Evolutionary conservation across 2,329 filamentous ascomycete species (phyloP).

Genomic region (Fusarium domesticum): DNA sequence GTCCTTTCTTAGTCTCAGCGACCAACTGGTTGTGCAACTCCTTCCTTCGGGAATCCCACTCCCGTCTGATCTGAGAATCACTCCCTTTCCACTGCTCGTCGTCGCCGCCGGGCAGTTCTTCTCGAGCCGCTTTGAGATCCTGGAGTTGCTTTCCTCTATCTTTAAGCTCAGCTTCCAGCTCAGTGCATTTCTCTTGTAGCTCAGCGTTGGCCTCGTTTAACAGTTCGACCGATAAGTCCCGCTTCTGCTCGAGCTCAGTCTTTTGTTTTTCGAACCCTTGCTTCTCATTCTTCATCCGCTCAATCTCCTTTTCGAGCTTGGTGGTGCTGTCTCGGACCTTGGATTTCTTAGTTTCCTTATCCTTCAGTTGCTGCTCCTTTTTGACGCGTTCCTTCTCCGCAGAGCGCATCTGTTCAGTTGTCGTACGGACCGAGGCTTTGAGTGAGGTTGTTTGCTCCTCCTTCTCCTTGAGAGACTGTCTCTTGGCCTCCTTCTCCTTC

Average conservation of each 20-base stretch:
- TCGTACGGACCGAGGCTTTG: constrained; percentile 73
- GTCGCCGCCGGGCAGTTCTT: constrained; percentile 59
- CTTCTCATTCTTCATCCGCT: constrained; percentile 56
- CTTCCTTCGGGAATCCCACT: constrained; percentile 54
- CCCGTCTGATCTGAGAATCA: constrained; percentile 50
- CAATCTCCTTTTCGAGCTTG: constrained; percentile 64
- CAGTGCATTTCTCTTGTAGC: constrained; percentile 61
- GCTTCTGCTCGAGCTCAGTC: constrained; percentile 47
- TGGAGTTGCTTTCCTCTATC: constrained; percentile 66
- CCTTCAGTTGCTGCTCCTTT: constrained; percentile 68
- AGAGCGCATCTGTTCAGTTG: constrained; percentile 77
- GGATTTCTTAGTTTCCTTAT: constrained; percentile 65
- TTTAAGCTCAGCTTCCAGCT: constrained; percentile 70
- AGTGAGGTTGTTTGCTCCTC: constrained; percentile 85
- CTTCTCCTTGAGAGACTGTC: constrained; percentile 77
- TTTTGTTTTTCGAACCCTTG: constrained; percentile 54
- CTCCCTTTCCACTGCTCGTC: constrained; percentile 55
- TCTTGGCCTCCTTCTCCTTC: constrained; percentile 76
- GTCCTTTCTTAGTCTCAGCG: constrained; percentile 46
- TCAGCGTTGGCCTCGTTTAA: constrained; percentile 55
- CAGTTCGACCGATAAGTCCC: constrained; percentile 50
- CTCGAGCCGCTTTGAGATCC: constrained; percentile 67
- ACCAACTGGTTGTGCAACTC: constrained; percentile 51
- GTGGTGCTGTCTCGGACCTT: constrained; percentile 68
- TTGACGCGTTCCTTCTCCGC: constrained; percentile 76